Conservation (phyloP, 768 basidiomycete genomes). For the Phlegmacium glaucopus region DNA sequence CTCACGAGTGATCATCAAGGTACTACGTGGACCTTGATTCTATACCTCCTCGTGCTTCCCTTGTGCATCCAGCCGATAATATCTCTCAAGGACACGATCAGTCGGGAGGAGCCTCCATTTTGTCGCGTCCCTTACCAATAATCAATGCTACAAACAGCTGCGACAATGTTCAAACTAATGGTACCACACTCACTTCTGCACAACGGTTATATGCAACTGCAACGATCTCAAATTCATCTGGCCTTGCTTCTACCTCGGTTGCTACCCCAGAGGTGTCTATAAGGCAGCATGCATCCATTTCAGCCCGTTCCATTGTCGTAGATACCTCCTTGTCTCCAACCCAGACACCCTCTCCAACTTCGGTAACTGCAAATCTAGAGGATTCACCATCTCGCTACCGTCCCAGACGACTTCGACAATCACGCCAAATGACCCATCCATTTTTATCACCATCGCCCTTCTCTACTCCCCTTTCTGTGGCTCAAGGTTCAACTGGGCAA, state of each 20-base stretch:
- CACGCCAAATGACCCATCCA: too few relatives aligned
- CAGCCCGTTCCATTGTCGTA: too few relatives aligned
- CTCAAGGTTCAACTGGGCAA: too few relatives aligned
- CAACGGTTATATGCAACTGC: not conserved
- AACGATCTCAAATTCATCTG: not conserved
- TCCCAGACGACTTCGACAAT: too few relatives aligned
- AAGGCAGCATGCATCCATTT: conserved; percentile 1
- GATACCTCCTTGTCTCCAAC: too few relatives aligned
- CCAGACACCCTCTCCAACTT: too few relatives aligned
- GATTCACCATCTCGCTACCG: too few relatives aligned
- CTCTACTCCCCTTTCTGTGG: too few relatives aligned
- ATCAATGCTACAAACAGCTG: conserved; percentile 4
- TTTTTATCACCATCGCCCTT: too few relatives aligned
- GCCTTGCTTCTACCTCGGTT: not conserved
- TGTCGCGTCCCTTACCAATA: not conserved
- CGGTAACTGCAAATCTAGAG: too few relatives aligned
- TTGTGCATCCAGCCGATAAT: conserved; percentile 21
- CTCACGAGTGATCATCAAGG: conserved; percentile 14
- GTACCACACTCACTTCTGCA: not conserved
- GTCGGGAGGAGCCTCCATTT: conserved; percentile 3
- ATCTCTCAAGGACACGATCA: conserved; percentile 1
- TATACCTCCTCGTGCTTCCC: conserved; percentile 18
- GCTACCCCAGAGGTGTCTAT: not conserved
- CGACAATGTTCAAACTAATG: not conserved
- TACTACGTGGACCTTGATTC: conserved; percentile 26